These are phyloP conservation scores for Dactylellina parvicollis DNA, from an alignment of 2,329 filamentous ascomycete species.

Conservation along the genomic window DNA sequence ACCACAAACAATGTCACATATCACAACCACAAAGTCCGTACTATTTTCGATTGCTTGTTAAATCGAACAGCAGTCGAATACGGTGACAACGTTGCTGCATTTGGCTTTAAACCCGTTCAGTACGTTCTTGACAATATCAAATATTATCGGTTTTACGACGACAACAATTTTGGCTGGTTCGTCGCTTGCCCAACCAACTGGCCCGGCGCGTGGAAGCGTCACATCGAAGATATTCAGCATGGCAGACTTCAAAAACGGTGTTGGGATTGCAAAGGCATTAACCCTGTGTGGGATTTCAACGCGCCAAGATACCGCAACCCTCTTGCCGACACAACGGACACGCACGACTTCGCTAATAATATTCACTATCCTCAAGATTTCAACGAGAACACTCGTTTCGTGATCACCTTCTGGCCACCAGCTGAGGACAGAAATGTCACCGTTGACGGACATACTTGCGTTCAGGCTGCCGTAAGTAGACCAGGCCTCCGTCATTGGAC, in stretches of 20 bases:
- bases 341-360: slow-evolving; percentile 16
- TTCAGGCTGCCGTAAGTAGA: slow-evolving; percentile 36
- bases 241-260: slow-evolving; percentile 27
- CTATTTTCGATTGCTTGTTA: slow-evolving; percentile 36
- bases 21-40: slow-evolving; percentile 27
- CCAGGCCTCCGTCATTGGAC: slow-evolving; percentile 43
- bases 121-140: slow-evolving; percentile 34
- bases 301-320: slow-evolving; percentile 33
- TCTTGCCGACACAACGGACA: slow-evolving; percentile 33
- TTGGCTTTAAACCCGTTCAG: slow-evolving; percentile 31
- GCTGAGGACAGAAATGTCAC: slow-evolving; percentile 5
- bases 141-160: slow-evolving; percentile 41
- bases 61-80: slow-evolving; percentile 35
- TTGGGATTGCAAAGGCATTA: slow-evolving; percentile 31
- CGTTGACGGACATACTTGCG: slow-evolving; percentile 27
- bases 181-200: slow-evolving; percentile 35
- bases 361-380: slow-evolving; percentile 21
- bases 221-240: slow-evolving; percentile 10
- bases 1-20: slow-evolving; percentile 37
- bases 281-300: slow-evolving; percentile 39
- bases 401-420: slow-evolving; percentile 32
- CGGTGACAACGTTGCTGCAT: slow-evolving; percentile 30
- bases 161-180: slow-evolving; percentile 45
- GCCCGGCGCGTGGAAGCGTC: slow-evolving; percentile 43
- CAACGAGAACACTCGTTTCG: slow-evolving; percentile 1